Conservation (phyloP, 176 grass and related monocot species). For the Pontederia crassipes region DNA sequence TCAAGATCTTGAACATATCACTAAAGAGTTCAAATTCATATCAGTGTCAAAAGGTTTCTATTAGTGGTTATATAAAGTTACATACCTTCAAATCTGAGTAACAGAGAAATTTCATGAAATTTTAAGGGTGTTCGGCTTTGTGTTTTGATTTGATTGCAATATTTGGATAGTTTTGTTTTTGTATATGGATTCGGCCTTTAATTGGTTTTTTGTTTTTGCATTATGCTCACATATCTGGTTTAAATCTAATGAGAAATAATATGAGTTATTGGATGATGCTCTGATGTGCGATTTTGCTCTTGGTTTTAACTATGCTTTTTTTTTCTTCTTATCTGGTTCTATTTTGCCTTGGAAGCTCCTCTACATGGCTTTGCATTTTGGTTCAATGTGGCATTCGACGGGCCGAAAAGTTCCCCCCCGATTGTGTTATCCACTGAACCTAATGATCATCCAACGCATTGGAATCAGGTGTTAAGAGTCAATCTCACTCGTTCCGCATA, state of each 20-base stretch:
- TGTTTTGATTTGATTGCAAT: too few species aligned
- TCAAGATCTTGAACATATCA: slow-evolving; percentile 72
- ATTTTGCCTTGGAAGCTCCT: slow-evolving; percentile 42
- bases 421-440: slow-evolving; percentile 85
- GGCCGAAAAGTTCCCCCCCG: slow-evolving; percentile 21
- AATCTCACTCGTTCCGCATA: background rate
- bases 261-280: too few species aligned
- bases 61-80: slow-evolving; percentile 2
- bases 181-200: too few species aligned
- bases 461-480: slow-evolving; percentile 66
- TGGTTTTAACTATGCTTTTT: too few species aligned
- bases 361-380: slow-evolving; percentile 99
- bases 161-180: too few species aligned
- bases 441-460: slow-evolving; percentile 85
- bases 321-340: slow-evolving; percentile 8
- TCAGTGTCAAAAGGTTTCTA: slow-evolving; percentile 80
- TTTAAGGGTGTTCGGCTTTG: too few species aligned
- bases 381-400: slow-evolving; percentile 94
- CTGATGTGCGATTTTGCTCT: too few species aligned
- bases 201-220: too few species aligned
- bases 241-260: too few species aligned
- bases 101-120: too few species aligned
- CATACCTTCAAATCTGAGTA: background rate
- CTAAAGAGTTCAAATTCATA: slow-evolving; percentile 59
- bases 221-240: too few species aligned